Evolutionary conservation across 352 stramenopile genomes (phyloP).

Genomic region (Pythium brassicae): DNA sequence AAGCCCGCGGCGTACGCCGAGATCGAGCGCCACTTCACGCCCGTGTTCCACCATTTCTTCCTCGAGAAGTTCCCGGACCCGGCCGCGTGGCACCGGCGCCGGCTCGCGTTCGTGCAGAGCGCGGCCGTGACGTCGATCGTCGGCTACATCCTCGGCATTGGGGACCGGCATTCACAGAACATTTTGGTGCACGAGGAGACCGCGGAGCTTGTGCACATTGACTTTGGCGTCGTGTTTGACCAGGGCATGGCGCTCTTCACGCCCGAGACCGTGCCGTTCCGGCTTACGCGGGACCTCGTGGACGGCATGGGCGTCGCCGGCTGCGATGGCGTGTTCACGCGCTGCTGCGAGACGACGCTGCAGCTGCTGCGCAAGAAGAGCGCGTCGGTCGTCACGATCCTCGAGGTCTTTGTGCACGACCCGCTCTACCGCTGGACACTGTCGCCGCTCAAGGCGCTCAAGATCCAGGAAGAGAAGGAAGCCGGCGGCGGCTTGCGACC

Average conservation of each 20-base stretch:
- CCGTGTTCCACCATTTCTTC: conserved; percentile 98
- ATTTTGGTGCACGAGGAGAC: conserved; percentile 98
- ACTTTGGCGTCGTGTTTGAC: conserved; percentile 99
- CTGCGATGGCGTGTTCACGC: conserved; percentile 95
- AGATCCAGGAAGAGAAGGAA: conserved; percentile 68
- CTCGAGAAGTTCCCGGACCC: conserved; percentile 95
- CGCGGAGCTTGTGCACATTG: conserved; percentile 99
- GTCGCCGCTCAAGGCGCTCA: conserved; percentile 85
- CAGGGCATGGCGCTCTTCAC: conserved; percentile 92
- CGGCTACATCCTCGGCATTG: conserved; percentile 95
- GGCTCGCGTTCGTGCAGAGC: conserved; percentile 93
- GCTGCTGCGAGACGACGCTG: conserved; percentile 93
- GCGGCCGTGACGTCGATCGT: conserved; percentile 97
- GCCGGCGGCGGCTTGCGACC: conserved; percentile 11
- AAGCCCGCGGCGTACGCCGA: conserved; percentile 84
- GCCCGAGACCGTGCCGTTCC: conserved; percentile 99
- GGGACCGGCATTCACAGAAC: conserved; percentile 98
- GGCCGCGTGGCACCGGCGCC: conserved; percentile 91
- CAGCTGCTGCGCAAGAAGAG: conserved; percentile 90
- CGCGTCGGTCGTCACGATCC: conserved; percentile 95
- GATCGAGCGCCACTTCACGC: conserved; percentile 94
- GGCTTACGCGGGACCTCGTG: conserved; percentile 98
- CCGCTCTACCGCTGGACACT: conserved; percentile 98
- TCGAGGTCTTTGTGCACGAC: conserved; percentile 98
- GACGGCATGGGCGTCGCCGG: conserved; percentile 98